Evolutionary conservation across 495 filamentous ascomycete genomes (phyloP), one percentile per base, ranked within the genome.

Genomic region (Penicillium silybi): DNA sequence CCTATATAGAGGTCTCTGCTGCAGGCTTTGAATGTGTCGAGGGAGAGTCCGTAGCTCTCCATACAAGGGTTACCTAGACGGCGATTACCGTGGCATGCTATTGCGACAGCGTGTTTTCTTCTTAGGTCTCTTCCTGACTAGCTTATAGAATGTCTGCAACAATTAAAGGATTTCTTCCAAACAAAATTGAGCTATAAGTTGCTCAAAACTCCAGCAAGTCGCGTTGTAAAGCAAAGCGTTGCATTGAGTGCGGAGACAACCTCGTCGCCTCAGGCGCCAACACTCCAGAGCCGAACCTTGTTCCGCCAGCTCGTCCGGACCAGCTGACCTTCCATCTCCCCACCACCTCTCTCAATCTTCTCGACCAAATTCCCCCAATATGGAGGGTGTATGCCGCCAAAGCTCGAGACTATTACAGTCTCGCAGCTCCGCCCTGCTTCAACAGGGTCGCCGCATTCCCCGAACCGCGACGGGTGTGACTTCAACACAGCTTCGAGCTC

Each of bases 301-400:
- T 18, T 27, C 41, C 40, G 25, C 48, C 49, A 59, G 53, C 56
- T 60, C 48, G 48, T 43, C 44, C 43, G 38, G 37, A 52, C 46
- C 52, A 44, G 57, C 44, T 52, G 27, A 45, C 44, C 45, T 38
- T 54, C 48, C 55, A 54, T 29, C 60, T 61, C 35, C 46, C 44
- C 39, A 48, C 11, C 48, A 29, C 25, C n/a, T n/a, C 22, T 19
- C 45, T 27, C n/a, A 34, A 35, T 22, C 22, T n/a, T 15, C 16
- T 26, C 41, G 13, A 16, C 37, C 29, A 15, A 22, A 47, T 29
- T n/a, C 17, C 19, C 10, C 35, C 46, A 73, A 47, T n/a, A 76
- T 76, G 73, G 70, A 75, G 49, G 60, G 69, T 50, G 66, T 63
- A 54, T 66, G 67, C 57, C 65, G 67, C 45, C 71, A 72, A 50